These are phyloP conservation scores for Bipolaris bicolor DNA, from an alignment of 2,329 filamentous ascomycete species.

Conservation along the genomic window DNA sequence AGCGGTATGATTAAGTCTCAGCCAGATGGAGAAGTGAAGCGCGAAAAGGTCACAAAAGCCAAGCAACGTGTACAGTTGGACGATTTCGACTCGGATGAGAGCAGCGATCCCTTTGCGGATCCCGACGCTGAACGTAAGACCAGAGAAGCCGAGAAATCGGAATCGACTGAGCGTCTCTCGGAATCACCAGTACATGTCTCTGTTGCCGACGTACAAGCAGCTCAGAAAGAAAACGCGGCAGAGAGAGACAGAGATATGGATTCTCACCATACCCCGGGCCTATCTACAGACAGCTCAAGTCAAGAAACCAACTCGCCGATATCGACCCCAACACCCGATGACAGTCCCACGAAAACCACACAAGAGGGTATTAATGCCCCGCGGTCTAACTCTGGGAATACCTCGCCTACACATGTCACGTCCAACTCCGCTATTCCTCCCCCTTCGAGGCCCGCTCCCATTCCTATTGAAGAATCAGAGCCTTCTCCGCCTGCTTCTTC, in stretches of 20 bases:
- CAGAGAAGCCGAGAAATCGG: constrained; percentile 23
- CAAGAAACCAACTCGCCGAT: constrained; percentile 59
- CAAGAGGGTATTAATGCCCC: constrained; percentile 33
- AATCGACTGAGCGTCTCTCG: constrained; percentile 53
- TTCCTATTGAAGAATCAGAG: constrained; percentile 30
- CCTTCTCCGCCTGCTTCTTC: constrained; percentile 40
- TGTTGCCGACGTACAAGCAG: constrained; percentile 56
- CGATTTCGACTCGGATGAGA: constrained; percentile 68
- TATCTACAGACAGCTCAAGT: constrained; percentile 74
- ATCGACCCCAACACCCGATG: constrained; percentile 45
- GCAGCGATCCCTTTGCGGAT: constrained; percentile 53
- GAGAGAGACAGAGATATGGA: constrained; percentile 39
- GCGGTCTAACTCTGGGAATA: constrained; percentile 24
- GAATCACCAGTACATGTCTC: constrained; percentile 74
- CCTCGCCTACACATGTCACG: constrained; percentile 33
- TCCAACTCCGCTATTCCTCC: constrained; percentile 27
- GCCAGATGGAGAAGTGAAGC: constrained; percentile 57
- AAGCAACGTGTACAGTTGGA: constrained; percentile 71
- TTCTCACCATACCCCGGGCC: constrained; percentile 62
- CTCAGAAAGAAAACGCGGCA: constrained; percentile 25
- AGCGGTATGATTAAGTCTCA: constrained; percentile 39
- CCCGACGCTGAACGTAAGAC: constrained; percentile 45
- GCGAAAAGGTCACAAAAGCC: constrained; percentile 63
- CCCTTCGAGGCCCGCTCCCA: constrained; percentile 48
- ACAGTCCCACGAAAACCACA: constrained; percentile 38